Evolutionary conservation across 179 eudicot species (phyloP).

Genomic region (Monotropa hypopitys): DNA sequence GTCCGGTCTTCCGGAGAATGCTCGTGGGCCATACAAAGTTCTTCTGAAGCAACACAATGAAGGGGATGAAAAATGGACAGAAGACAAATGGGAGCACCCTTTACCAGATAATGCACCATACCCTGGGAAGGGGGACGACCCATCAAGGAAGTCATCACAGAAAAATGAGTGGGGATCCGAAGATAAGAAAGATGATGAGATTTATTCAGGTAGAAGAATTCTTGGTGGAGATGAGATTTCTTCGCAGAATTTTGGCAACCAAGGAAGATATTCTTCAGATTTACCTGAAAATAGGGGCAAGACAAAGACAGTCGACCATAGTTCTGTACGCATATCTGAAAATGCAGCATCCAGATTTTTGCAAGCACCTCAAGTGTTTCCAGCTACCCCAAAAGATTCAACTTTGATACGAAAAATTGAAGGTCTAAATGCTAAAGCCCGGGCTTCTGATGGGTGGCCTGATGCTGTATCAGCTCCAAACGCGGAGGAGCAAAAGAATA

Average conservation of each 20-base stretch:
- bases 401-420: constrained; percentile 68
- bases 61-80: constrained; percentile 35
- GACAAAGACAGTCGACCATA: constrained; percentile 18
- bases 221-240: constrained; percentile 22
- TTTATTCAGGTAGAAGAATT: constrained; percentile 14
- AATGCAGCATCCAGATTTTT: constrained; percentile 17
- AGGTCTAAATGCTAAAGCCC: constrained; percentile 71
- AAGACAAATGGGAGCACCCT: constrained; percentile 33
- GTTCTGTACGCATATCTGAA: constrained; percentile 21
- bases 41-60: constrained; percentile 37
- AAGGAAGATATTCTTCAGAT: constrained; percentile 15
- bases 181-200: constrained; percentile 27
- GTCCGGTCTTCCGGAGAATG: constrained; percentile 32
- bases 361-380: constrained; percentile 12
- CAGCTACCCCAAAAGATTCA: constrained; percentile 28
- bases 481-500: constrained; percentile 25
- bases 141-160: constrained; percentile 17
- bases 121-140: constrained; percentile 30
- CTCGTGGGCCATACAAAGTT: constrained; percentile 41
- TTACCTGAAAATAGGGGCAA: constrained; percentile 21
- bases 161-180: constrained; percentile 54
- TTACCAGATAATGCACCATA: constrained; percentile 16
- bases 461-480: constrained; percentile 14
- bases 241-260: constrained; percentile 16
- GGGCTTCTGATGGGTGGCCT: constrained; percentile 46